phyloP scores from a whole-genome alignment of 306 rosid species.

The Senna siamea region DNA sequence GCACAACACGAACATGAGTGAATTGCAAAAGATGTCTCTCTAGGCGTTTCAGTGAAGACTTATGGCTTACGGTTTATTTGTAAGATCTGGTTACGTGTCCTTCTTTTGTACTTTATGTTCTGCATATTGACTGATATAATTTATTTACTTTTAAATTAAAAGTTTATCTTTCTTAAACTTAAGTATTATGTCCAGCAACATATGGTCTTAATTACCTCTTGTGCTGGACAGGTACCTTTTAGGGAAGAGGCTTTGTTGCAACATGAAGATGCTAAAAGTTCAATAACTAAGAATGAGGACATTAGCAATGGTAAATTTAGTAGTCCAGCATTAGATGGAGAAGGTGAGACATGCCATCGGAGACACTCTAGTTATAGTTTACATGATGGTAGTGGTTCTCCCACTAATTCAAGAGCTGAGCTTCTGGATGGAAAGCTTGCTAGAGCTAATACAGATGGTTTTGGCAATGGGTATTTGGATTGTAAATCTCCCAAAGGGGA shows the following conservation, averaged over 20 bases:
- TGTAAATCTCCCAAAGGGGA: conserved; percentile 47
- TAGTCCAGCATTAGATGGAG: conserved; percentile 42
- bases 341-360: conserved; percentile 21
- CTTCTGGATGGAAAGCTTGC: conserved; percentile 38
- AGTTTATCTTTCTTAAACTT: conserved; percentile 12
- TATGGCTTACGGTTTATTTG: conserved; percentile 93
- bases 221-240: conserved; percentile 41
- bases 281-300: conserved; percentile 35
- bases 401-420: conserved; percentile 40
- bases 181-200: conserved; percentile 16
- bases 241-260: conserved; percentile 15
- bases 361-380: conserved; percentile 23
- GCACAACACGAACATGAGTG: conserved; percentile 83
- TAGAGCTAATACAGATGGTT: conserved; percentile 39
- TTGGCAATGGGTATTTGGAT: conserved; percentile 52
- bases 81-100: conserved; percentile 89
- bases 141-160: not conserved
- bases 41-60: conserved; percentile 98
- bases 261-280: conserved; percentile 30
- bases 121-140: conserved; percentile 40
- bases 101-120: conserved; percentile 29
- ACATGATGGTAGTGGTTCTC: conserved; percentile 43
- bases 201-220: conserved; percentile 40
- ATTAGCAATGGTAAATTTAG: conserved; percentile 28
- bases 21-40: conserved; percentile 90